phyloP scores from a whole-genome alignment of 306 rosid species.

The Cicer yamashitae region DNA sequence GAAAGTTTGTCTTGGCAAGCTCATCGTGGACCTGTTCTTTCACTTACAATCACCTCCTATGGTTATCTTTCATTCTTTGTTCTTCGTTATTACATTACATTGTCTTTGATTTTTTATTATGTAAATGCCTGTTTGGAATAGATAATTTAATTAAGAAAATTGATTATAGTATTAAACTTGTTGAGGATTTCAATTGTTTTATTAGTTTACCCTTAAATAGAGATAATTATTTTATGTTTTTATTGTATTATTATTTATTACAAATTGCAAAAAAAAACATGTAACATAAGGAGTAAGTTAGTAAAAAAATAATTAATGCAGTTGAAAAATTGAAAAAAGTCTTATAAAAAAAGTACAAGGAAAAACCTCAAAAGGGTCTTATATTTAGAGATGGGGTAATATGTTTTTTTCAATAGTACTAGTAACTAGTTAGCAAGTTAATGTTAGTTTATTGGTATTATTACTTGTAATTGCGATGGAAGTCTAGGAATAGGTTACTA shows the following conservation, averaged over 20 bases:
- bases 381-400: no score
- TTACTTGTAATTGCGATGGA: slow-evolving; percentile 18
- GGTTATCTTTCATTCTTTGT: slow-evolving; percentile 42
- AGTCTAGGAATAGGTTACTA: slow-evolving; percentile 6
- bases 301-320: no score
- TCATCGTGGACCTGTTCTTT: slow-evolving; percentile 69
- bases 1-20: slow-evolving; percentile 69
- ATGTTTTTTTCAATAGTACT: neutral
- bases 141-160: neutral
- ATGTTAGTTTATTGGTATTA: neutral
- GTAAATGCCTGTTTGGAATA: slow-evolving; percentile 13
- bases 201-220: no score
- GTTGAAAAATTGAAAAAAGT: no score
- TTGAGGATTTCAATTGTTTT: no score
- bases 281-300: no score
- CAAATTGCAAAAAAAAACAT: no score
- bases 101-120: neutral
- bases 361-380: no score
- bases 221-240: no score
- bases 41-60: slow-evolving; percentile 51
- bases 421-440: neutral
- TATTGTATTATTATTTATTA: no score
- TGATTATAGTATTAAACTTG: no score
- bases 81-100: slow-evolving; percentile 18
- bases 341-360: no score